Percentiles rank a stretch among this genome's conserved stretches.
Conservation (phyloP, 306 rosid genomes). For the Casuarina equisetifolia region DNA sequence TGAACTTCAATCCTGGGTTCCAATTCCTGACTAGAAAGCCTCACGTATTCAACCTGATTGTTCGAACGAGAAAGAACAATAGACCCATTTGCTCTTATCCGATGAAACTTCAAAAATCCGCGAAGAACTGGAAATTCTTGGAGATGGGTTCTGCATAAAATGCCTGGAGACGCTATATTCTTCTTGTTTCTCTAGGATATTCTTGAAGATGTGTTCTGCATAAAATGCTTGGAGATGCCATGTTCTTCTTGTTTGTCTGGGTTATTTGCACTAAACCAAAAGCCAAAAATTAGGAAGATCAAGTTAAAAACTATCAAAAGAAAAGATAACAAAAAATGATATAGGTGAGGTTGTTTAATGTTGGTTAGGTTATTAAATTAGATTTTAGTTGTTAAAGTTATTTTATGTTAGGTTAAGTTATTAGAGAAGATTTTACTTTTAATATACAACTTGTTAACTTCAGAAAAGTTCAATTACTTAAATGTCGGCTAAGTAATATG, state of each 20-base stretch:
- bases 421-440: too few species aligned
- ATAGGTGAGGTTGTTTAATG: too few species aligned
- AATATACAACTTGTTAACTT: too few species aligned
- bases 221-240: constrained; percentile 16
- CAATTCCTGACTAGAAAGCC: constrained; percentile 18
- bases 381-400: too few species aligned
- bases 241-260: background rate
- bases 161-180: constrained; percentile 10
- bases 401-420: too few species aligned
- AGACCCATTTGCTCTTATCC: constrained; percentile 25
- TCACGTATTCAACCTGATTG: constrained; percentile 29
- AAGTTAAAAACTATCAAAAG: too few species aligned
- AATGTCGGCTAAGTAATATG: too few species aligned
- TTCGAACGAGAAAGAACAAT: constrained; percentile 33
- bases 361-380: too few species aligned
- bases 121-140: constrained; percentile 18
- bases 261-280: too few species aligned
- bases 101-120: constrained; percentile 9
- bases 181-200: constrained; percentile 1
- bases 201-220: constrained; percentile 22
- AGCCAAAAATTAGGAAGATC: too few species aligned
- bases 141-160: constrained; percentile 15
- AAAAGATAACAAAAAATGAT: too few species aligned
- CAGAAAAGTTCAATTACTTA: too few species aligned
- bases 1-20: constrained; percentile 47